Base-by-base conservation (phyloP, 495 filamentous ascomycete genomes). In the Sordaria brevicollis region DNA sequence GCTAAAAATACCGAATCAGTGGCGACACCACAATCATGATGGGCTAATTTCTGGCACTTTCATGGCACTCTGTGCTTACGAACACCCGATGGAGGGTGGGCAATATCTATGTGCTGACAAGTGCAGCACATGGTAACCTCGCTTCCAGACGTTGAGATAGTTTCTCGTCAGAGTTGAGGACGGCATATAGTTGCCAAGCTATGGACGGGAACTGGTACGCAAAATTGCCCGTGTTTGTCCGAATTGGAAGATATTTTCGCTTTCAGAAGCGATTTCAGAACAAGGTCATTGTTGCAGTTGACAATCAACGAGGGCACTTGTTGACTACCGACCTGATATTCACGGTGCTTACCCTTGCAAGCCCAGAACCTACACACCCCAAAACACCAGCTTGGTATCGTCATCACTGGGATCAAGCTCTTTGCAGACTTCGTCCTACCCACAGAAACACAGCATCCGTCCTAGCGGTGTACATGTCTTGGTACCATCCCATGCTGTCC, bases 1-100 rank as follows among this genome's bases (percentile, higher is more conserved):
- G 57, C 72, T 74, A 74, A 74, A 74, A 74, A 74, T 74, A 74
- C 68, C 33, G 35, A 17, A 62, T 3, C 13, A 29, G 49, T 62
- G 49, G 49, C 49, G 33, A 62, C 49, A 31, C 49, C 49, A 15
- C 72, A 33, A 33, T 37, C 34, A 66, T 66, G 71, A 67, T 70
- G 72, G 66, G 72, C 54, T 70, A 70, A 74, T 68, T 65, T 38
- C 11, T 39, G 69, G 21, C 49, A 62, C 49, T 62, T 57, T 17
- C 25, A 31, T 17, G 25, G 25, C 17, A 29, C 13, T 57, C 13
- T 31, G 49, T 57, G 25, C 49, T 57, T 57, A 57, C 49, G 49
- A 3, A 57, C 25, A 31, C 25, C 13, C 25, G 49, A 62, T 62
- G 49, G 49, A 62, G 49, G 49, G 49, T 62, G 25, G 49, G 11